Conservation (phyloP, 139 green algal species). For the Micractinium sp. region DNA sequence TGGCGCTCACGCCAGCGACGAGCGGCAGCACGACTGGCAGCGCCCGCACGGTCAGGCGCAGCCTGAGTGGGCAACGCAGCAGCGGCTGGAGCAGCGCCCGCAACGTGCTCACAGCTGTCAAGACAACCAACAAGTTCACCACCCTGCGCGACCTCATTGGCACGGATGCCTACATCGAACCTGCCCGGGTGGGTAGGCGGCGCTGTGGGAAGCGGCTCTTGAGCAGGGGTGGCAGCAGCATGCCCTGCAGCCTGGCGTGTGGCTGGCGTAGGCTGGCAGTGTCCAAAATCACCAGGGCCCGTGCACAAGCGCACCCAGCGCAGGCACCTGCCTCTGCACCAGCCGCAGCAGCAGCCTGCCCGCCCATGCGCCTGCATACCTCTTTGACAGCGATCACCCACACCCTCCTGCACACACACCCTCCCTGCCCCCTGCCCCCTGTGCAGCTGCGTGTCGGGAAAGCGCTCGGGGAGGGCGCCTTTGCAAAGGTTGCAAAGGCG, state of each 20-base stretch:
- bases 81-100: background rate
- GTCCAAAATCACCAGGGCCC: no score
- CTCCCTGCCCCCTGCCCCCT: background rate
- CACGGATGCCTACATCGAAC: background rate
- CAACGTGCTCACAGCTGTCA: background rate
- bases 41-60: no score
- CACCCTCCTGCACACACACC: no score
- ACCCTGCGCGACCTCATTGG: slow-evolving; percentile 18
- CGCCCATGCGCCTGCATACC: no score
- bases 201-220: no score
- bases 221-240: background rate
- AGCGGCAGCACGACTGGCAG: no score
- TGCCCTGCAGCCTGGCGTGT: no score
- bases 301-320: background rate
- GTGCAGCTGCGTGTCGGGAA: background rate
- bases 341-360: background rate
- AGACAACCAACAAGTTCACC: background rate
- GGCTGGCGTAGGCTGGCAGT: no score
- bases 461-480: slow-evolving; percentile 36
- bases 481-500: slow-evolving; percentile 36
- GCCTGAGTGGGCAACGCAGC: background rate
- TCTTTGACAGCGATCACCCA: no score
- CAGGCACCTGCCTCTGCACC: background rate
- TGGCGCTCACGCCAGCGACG: no score
- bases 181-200: background rate